Base-by-base conservation (phyloP, 768 basidiomycete genomes). In the Lentinula lateritia region DNA sequence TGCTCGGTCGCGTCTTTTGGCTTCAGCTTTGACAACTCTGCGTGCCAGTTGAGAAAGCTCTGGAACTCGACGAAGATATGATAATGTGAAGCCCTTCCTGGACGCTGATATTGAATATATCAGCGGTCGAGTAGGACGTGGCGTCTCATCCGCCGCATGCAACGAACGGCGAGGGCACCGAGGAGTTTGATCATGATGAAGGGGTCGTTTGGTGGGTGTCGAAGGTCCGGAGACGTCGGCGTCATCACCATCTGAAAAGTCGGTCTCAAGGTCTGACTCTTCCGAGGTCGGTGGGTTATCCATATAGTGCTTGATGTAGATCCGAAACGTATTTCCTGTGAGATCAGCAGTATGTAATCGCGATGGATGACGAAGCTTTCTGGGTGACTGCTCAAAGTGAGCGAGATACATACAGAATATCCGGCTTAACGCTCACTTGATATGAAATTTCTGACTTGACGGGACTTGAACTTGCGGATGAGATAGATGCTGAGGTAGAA, bases 231-330 rank as follows among this genome's bases (percentile, higher is more conserved):
- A 56, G 32, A 39, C 36, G 18, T 7, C 13, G 18, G 1, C 57
- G 39, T 23, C 46, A 20, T 68, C 67, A 20, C 63, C 41, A 48
- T 70, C 64, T 7, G 55, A 57, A 38, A 42, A 28, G 35, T 57
- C 55, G 9, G 39, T 42, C 18, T 57, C 55, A 53, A 63, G 63
- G n/a, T 61, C 41, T 13, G 52, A 48, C 53, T 65, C 65, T 23
- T 60, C 43, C 16, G 46, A 43, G 55, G 67, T 54, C 41, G 77
- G 74, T 0, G 78, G 79, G 66, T 86, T 76, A 66, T 89, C 84
- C 87, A 93, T 88, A 71, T 85, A 92, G 65, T 92, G 87, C 65
- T 89, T 90, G 62, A 93, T 65, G 66, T 93, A 91, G 42, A 90
- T 80, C 10, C 87, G 80, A 69, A 93, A 90, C 0, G 85, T 88